Base-by-base conservation (phyloP, 1,284 basidiomycete genomes). In the Agroathelia rolfsii region DNA sequence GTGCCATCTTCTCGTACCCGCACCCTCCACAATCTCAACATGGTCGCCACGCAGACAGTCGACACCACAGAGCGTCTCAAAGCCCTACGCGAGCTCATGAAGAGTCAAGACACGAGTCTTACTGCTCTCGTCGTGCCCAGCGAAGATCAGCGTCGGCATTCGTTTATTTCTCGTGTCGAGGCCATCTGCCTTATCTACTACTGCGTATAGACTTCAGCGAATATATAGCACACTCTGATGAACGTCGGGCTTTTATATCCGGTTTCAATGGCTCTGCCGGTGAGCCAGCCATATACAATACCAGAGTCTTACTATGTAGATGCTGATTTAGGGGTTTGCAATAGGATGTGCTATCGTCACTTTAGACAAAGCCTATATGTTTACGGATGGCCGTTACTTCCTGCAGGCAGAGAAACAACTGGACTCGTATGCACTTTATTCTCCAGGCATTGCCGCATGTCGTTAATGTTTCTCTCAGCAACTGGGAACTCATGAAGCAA, bases 211-310 rank as follows among this genome's bases (percentile, higher is more conserved):
- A 97, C 59, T 80, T 73, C 9, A 92, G 87, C 56, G 93, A 96
- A 55, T 95, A 95, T 56, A 70, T 82, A 19, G 86, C 88, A 0
- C 64, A 72, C 18, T 86, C 81, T 41, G 92, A 96, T 56, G 69
- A 85, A 36, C 69, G 92, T 28, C 69, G 93, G 16, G 83, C 75
- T 0, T 95, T 75, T 59, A 85, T 96, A 41, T 89, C 88, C 22
- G 87, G 87, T 8, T 97, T 97, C 61, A 87, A 74, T 40, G 94
- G 93, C 22, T 94, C 89, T 13, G 90, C 93, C 39, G 93, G 88
- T 76, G 42, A 41, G 59, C 48, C 26, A 22, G 31, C 34, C 11
- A 39, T 34, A 15, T 9, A 22, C 7, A 23, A 25, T 12, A 34
- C 34, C 16, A 17, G 5, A 6, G 15, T 15, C 12, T 16, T 11